A percentile compares a stretch with the other conserved stretches of the same genome.
Evolutionary conservation across 2,329 filamentous ascomycete genomes (phyloP).

Genomic region (Penicillium paneum): DNA sequence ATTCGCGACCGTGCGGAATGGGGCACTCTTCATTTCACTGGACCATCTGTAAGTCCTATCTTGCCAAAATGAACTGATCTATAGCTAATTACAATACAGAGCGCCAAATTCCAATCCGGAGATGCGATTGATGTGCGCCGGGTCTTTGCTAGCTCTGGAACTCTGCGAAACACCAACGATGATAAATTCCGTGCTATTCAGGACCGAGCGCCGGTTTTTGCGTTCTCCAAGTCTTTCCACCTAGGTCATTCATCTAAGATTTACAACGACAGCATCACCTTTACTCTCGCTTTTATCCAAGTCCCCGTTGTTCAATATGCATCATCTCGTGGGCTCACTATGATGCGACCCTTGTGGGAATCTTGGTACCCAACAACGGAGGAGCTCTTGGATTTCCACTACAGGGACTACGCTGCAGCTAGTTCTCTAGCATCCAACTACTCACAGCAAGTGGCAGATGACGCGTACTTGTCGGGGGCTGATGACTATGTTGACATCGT

Average conservation of each 20-base stretch:
- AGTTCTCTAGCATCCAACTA: constrained; percentile 66
- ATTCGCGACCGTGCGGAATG: constrained; percentile 73
- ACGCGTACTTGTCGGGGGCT: constrained; percentile 71
- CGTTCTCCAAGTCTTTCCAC: constrained; percentile 66
- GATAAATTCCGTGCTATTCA: constrained; percentile 65
- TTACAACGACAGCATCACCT: constrained; percentile 59
- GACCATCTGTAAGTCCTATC: constrained; percentile 50
- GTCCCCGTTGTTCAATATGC: constrained; percentile 78
- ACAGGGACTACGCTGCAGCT: constrained; percentile 67
- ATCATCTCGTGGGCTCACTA: constrained; percentile 68
- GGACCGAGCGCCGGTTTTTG: constrained; percentile 78
- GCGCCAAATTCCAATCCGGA: constrained; percentile 68
- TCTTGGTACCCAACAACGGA: constrained; percentile 66
- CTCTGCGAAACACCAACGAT: constrained; percentile 65
- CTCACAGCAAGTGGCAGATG: constrained; percentile 64
- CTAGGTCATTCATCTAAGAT: constrained; percentile 40
- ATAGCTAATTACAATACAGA: constrained; percentile 30
- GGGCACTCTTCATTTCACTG: constrained; percentile 76
- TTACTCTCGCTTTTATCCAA: constrained; percentile 74
- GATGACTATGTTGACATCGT: constrained; percentile 74
- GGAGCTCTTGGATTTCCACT: constrained; percentile 71
- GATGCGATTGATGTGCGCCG: constrained; percentile 64
- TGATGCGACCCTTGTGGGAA: constrained; percentile 76
- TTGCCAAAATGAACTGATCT: not conserved
- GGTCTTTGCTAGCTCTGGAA: constrained; percentile 65